Conservation (phyloP, 441 rosid species). For the Daphne laureola region DNA sequence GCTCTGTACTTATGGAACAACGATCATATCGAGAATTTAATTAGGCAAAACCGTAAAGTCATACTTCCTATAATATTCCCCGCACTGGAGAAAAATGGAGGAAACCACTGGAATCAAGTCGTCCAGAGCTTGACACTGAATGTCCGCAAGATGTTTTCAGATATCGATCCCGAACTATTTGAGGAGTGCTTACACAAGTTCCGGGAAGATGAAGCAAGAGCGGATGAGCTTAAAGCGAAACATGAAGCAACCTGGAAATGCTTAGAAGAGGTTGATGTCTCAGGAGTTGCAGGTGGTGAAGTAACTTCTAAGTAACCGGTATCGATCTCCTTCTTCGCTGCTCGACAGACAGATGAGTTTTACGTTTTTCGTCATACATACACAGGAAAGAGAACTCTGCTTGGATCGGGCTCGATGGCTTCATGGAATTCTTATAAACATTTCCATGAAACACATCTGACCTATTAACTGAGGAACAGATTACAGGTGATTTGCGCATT, state of each 20-base stretch:
- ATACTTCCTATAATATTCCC: slow-evolving; percentile 71
- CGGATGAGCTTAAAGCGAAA: slow-evolving; percentile 40
- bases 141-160: slow-evolving; percentile 66
- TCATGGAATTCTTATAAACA: slow-evolving; percentile 4
- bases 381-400: neutral
- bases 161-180: slow-evolving; percentile 62
- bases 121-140: slow-evolving; percentile 74
- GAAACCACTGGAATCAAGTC: slow-evolving; percentile 76
- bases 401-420: neutral
- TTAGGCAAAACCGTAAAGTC: slow-evolving; percentile 54
- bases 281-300: slow-evolving; percentile 23
- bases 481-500: slow-evolving; percentile 12
- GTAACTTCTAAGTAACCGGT: neutral
- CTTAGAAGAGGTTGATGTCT: slow-evolving; percentile 56
- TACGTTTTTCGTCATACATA: neutral
- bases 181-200: slow-evolving; percentile 57
- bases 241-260: slow-evolving; percentile 59
- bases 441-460: slow-evolving; percentile 6
- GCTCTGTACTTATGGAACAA: slow-evolving; percentile 84
- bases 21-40: slow-evolving; percentile 58
- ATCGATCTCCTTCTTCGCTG: neutral
- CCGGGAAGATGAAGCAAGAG: slow-evolving; percentile 44
- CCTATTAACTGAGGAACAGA: neutral
- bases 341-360: neutral
- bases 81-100: slow-evolving; percentile 58